These are phyloP conservation scores for Inga leiocalycina DNA, from an alignment of 306 rosid species.

Conservation along the genomic window DNA sequence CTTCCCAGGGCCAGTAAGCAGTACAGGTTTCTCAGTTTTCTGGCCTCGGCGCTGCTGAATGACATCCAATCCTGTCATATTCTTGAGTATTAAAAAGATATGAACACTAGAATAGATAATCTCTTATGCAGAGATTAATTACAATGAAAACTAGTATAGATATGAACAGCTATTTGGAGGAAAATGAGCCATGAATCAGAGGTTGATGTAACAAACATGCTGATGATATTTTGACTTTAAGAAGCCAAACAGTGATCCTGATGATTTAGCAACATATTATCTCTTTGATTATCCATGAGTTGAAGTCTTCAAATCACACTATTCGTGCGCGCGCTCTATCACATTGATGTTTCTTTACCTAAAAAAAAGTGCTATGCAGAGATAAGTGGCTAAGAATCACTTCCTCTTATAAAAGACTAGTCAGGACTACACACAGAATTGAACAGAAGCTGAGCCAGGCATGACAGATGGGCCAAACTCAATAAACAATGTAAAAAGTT, in stretches of 20 bases:
- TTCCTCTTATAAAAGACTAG: not conserved
- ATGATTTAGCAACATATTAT: not conserved
- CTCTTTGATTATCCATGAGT: conserved; percentile 3
- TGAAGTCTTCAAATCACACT: not conserved
- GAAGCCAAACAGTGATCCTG: not conserved
- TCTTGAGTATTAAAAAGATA: not conserved
- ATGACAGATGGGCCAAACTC: not conserved
- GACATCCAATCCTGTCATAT: conserved; percentile 67
- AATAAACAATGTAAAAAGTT: not conserved
- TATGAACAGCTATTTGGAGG: not conserved
- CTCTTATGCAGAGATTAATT: not conserved
- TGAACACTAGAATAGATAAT: no score
- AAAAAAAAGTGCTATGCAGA: not conserved
- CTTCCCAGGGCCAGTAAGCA: conserved; percentile 93
- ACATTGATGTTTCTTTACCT: not conserved
- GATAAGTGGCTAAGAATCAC: not conserved
- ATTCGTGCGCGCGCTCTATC: not conserved
- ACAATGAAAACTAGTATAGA: not conserved
- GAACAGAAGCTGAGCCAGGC: not conserved
- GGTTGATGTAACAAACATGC: not conserved
- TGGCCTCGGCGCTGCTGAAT: conserved; percentile 90
- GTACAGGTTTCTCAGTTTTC: conserved; percentile 77
- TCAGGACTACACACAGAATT: not conserved
- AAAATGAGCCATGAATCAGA: not conserved
- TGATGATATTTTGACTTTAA: not conserved